Percentiles rank a stretch among this genome's conserved stretches.
Conservation (phyloP, 805 yeast genomes). For the Kazachstania viticola region DNA sequence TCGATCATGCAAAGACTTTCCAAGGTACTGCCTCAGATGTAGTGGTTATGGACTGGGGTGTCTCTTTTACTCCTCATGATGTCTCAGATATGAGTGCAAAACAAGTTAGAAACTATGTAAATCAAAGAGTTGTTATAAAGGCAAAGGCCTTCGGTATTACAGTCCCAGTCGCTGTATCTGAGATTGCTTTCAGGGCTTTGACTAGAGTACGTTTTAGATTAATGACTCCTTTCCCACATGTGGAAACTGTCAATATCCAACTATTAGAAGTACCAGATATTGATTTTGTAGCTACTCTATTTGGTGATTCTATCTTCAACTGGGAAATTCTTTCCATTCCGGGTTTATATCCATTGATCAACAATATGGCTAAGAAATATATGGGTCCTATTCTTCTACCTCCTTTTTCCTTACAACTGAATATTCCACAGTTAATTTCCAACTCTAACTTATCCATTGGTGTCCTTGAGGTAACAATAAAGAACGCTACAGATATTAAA, state of each 20-base stretch:
- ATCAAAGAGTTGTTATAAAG: conserved; percentile 69
- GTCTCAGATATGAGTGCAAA: conserved; percentile 73
- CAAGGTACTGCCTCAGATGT: conserved; percentile 85
- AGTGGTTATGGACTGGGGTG: conserved; percentile 96
- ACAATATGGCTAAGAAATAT: conserved; percentile 75
- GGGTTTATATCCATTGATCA: conserved; percentile 71
- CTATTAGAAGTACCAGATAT: conserved; percentile 78
- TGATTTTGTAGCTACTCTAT: conserved; percentile 63
- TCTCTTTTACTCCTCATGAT: conserved; percentile 88
- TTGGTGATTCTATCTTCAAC: conserved; percentile 75
- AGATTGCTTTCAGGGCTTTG: conserved; percentile 63
- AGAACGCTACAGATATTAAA: conserved; percentile 55
- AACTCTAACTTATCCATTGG: conserved; percentile 87
- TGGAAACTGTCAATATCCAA: conserved; percentile 81
- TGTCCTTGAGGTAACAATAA: conserved; percentile 58
- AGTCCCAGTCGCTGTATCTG: conserved; percentile 69
- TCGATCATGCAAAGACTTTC: conserved; percentile 81
- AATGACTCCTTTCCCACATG: conserved; percentile 86
- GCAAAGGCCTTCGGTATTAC: conserved; percentile 74
- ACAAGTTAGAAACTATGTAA: conserved; percentile 73
- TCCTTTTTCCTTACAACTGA: conserved; percentile 88
- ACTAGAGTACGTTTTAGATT: conserved; percentile 77
- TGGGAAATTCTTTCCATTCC: conserved; percentile 85
- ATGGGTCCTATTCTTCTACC: conserved; percentile 79
- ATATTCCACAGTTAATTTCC: conserved; percentile 79